phyloP scores from a whole-genome alignment of 169 alveolate genomes.

The Eimeria acervulina region DNA sequence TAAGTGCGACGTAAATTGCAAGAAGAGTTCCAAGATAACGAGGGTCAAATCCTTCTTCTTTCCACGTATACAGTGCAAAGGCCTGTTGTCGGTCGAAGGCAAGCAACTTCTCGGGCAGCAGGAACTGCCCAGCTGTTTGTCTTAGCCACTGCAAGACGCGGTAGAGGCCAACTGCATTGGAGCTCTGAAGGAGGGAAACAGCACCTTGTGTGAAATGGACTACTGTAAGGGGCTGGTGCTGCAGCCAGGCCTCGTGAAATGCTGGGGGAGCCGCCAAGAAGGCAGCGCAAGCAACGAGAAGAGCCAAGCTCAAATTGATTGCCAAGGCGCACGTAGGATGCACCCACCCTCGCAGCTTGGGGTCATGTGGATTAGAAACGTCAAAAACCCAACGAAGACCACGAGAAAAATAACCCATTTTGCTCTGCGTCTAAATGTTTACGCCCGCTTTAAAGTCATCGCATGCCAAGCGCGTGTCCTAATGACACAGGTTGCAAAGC shows the following conservation, averaged over 20 bases:
- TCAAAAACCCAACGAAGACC: constrained; percentile 3
- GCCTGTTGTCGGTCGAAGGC: constrained; percentile 26
- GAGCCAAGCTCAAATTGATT: not conserved
- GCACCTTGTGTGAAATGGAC: not conserved
- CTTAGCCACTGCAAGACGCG: constrained; percentile 14
- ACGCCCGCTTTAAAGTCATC: not conserved
- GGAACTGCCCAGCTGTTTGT: not conserved
- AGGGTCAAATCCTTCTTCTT: constrained; percentile 14
- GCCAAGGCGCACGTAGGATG: constrained; percentile 32
- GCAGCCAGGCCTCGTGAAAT: constrained; percentile 47
- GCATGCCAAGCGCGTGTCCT: not conserved
- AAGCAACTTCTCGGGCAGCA: constrained; percentile 44
- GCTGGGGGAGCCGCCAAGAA: constrained; percentile 41
- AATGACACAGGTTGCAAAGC: not conserved
- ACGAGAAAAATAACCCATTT: not conserved
- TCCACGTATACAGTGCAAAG: not conserved
- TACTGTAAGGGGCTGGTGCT: constrained; percentile 27
- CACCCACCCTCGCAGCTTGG: constrained; percentile 55
- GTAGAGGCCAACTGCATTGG: not conserved
- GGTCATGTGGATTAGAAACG: constrained; percentile 39
- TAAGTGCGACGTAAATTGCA: not conserved
- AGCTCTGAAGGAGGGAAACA: not conserved
- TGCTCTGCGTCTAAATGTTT: not conserved
- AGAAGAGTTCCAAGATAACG: not conserved
- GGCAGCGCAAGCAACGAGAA: constrained; percentile 34